A percentile compares a stretch with the other conserved stretches of the same genome.
Conservation (phyloP, 2,329 filamentous ascomycete genomes). For the Botrytis squamosa region DNA sequence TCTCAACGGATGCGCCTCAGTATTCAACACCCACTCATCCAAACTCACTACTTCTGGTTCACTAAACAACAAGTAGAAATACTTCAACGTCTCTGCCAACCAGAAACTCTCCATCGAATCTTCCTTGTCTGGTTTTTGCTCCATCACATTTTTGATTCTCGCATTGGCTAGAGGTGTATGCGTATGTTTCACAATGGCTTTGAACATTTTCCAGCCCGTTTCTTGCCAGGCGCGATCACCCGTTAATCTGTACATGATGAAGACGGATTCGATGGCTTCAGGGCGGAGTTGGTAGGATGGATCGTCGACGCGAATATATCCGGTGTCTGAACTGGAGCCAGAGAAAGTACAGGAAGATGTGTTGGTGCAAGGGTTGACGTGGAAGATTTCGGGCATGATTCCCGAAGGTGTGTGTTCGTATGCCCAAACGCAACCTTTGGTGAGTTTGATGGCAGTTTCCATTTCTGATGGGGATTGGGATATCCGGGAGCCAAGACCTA, state of each 20-base stretch:
- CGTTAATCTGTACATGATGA: conserved; percentile 50
- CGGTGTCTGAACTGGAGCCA: neutral
- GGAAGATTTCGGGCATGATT: conserved; percentile 58
- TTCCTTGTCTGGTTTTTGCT: conserved; percentile 31
- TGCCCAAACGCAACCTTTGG: conserved; percentile 60
- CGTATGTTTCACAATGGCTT: conserved; percentile 44
- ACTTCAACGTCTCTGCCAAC: conserved; percentile 64
- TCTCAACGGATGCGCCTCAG: conserved; percentile 32
- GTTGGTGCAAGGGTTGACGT: conserved; percentile 37
- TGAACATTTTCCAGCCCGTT: conserved; percentile 48
- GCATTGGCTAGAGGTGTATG: conserved; percentile 45
- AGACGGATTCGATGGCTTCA: conserved; percentile 67
- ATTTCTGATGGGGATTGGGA: conserved; percentile 53
- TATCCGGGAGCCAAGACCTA: conserved; percentile 62
- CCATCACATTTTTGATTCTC: conserved; percentile 42
- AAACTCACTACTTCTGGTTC: conserved; percentile 54
- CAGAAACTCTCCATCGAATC: conserved; percentile 60
- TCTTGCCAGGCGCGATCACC: conserved; percentile 39
- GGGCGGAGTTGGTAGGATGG: conserved; percentile 54
- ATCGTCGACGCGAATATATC: conserved; percentile 21
- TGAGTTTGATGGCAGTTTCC: conserved; percentile 53
- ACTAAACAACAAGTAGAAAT: conserved; percentile 52
- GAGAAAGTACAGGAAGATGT: conserved; percentile 28
- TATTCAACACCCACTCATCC: conserved; percentile 55
- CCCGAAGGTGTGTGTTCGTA: conserved; percentile 56